Evolutionary conservation across 2,329 filamentous ascomycete species (phyloP), one percentile per base, ranked within the genome.

Genomic region (Periconia sp.): DNA sequence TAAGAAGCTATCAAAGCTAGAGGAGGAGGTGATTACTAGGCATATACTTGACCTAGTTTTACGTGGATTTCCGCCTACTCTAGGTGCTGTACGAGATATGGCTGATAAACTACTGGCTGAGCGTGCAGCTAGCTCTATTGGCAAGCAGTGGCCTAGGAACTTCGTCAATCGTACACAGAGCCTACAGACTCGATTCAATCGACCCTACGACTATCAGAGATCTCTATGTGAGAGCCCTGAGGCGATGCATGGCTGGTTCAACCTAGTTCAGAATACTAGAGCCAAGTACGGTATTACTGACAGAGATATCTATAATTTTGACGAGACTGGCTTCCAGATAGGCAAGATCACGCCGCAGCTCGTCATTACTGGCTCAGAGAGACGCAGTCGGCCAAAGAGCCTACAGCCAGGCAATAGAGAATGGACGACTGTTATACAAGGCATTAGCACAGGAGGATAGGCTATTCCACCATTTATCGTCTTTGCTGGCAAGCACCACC

Each of bases 381-480:
- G 36, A 34, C 40, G 36, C 24, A 23, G 9, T 35, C 10, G 37
- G 33, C 38, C 39, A 33, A 63, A 57, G 45, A 21, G 30, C 31
- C 25, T 53, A 6, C 44, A 65, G 52, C 57, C 53, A 46, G 50
- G 65, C 11, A 58, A 61, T 54, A 54, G 56, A n/a, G 55, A 66
- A 56, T 68, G 50, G 56, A 47, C 50, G 32, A 65, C 52, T 13
- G 49, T 46, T 3, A 63, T 65, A 36, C 33, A 50, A 30, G 38
- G 36, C 21, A 53, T 61, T 23, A 51, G 50, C 34, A 35, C 41
- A n/a, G 32, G 28, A 33, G 41, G 49, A 24, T 52, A 36, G 29
- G 15, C 41, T 13, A 30, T 39, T 23, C 49, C 36, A 25, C 49
- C 36, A 4, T 52, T 52, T 21, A 36, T 49, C 5, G 44, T 52